Percentiles rank a stretch among this genome's conserved stretches.
These are phyloP conservation scores for Neofusicoccum sp. DNA, from an alignment of 2,329 filamentous ascomycete species.

Conservation along the genomic window DNA sequence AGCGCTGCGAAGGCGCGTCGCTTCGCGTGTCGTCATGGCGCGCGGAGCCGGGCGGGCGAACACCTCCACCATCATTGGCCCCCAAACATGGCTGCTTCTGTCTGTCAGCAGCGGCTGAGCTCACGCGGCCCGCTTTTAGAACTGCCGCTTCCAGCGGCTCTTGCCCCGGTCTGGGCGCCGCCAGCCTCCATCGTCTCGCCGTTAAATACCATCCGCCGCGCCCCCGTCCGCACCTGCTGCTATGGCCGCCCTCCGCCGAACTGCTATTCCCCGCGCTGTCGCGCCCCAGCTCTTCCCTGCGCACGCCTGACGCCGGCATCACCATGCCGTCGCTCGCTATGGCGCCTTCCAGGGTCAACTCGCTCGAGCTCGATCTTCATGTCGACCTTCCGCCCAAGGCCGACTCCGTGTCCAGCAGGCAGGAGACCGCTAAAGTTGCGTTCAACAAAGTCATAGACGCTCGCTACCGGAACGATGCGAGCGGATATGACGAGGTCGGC, in stretches of 20 bases:
- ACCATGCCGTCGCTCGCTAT: background rate
- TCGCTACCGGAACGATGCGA: background rate
- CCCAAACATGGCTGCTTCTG: background rate
- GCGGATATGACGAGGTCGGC: constrained; percentile 21
- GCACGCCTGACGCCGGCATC: background rate
- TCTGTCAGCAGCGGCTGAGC: constrained; percentile 8
- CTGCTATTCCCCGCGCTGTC: background rate
- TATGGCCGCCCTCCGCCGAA: background rate
- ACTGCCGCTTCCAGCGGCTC: background rate
- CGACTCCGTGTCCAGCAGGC: background rate
- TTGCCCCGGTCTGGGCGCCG: background rate
- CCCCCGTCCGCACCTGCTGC: background rate
- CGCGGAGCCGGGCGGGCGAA: background rate
- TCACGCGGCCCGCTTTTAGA: background rate
- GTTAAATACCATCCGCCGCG: background rate
- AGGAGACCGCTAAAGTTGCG: background rate
- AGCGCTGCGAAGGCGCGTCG: background rate
- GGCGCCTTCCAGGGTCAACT: background rate
- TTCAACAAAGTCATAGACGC: background rate
- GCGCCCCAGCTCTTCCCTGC: background rate
- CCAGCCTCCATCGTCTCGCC: background rate
- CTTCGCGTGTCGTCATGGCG: background rate
- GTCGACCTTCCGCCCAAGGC: background rate
- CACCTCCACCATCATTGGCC: background rate
- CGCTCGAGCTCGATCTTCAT: background rate